These are phyloP conservation scores for Kodamaea fukazawae DNA, from an alignment of 805 yeast species.

Conservation along the genomic window DNA sequence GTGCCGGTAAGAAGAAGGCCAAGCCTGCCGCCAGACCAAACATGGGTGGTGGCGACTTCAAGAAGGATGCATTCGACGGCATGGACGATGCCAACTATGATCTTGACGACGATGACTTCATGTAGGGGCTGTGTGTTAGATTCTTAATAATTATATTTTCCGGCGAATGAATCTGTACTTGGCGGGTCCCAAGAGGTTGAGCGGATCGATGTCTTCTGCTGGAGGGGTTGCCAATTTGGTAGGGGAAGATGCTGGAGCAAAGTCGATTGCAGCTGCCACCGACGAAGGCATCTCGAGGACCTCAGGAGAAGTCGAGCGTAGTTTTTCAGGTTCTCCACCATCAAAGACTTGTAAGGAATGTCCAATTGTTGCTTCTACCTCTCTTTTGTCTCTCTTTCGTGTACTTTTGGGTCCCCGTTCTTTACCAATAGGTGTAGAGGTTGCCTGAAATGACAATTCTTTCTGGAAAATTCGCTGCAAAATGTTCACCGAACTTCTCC, in stretches of 20 bases:
- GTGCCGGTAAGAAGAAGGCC: constrained; percentile 95
- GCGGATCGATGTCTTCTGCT: constrained; percentile 3
- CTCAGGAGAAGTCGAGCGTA: no score
- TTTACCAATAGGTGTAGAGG: constrained; percentile 12
- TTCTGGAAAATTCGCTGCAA: background rate
- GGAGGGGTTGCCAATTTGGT: no score
- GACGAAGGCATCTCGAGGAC: no score
- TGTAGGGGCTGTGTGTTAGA: constrained; percentile 42
- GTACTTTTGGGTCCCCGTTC: background rate
- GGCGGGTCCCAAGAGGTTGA: constrained; percentile 7
- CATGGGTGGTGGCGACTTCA: constrained; percentile 43
- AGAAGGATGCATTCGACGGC: constrained; percentile 64
- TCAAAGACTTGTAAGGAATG: no score
- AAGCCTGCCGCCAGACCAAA: constrained; percentile 69
- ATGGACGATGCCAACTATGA: constrained; percentile 52
- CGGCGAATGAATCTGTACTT: constrained; percentile 7
- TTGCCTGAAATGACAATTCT: constrained; percentile 11
- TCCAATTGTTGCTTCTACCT: no score
- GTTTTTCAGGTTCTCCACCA: no score
- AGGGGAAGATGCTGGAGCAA: no score
- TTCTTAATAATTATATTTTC: no score
- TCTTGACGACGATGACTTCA: constrained; percentile 78
- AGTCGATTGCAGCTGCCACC: background rate
- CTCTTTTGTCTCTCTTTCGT: background rate
- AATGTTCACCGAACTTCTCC: background rate